phyloP scores from a whole-genome alignment of 352 stramenopile species.

The Pythium utonaiense region DNA sequence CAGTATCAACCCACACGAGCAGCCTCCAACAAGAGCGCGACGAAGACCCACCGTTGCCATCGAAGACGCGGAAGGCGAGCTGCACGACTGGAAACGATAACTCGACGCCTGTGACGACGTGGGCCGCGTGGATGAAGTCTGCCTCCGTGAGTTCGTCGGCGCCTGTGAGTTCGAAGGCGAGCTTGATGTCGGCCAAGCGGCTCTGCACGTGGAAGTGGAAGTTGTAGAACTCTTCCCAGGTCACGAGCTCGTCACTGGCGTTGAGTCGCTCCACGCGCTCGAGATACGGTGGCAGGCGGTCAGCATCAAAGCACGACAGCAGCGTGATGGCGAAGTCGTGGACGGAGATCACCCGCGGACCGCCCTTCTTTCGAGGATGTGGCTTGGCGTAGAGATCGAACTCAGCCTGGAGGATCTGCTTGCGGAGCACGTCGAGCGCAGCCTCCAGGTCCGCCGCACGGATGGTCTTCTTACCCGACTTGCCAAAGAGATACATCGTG shows the following conservation, averaged over 20 bases:
- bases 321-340: constrained; percentile 79
- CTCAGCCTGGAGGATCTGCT: constrained; percentile 59
- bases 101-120: constrained; percentile 61
- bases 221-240: constrained; percentile 66
- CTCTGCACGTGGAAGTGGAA: constrained; percentile 76
- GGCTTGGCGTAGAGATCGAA: constrained; percentile 68
- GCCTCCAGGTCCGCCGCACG: constrained; percentile 44
- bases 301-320: constrained; percentile 66
- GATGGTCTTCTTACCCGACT: constrained; percentile 54
- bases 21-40: not conserved
- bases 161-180: constrained; percentile 64
- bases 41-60: constrained; percentile 44
- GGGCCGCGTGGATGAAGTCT: constrained; percentile 67
- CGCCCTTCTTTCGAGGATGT: constrained; percentile 34
- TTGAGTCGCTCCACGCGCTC: constrained; percentile 56
- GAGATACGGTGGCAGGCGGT: constrained; percentile 54
- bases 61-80: constrained; percentile 74
- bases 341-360: constrained; percentile 46
- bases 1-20: not conserved
- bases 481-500: constrained; percentile 63
- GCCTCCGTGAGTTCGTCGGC: constrained; percentile 67
- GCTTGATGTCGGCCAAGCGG: constrained; percentile 68
- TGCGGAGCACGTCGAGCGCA: constrained; percentile 48
- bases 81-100: constrained; percentile 65
- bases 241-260: constrained; percentile 58